Base-by-base conservation (phyloP, 805 yeast genomes). In the Saitoella complicata region DNA sequence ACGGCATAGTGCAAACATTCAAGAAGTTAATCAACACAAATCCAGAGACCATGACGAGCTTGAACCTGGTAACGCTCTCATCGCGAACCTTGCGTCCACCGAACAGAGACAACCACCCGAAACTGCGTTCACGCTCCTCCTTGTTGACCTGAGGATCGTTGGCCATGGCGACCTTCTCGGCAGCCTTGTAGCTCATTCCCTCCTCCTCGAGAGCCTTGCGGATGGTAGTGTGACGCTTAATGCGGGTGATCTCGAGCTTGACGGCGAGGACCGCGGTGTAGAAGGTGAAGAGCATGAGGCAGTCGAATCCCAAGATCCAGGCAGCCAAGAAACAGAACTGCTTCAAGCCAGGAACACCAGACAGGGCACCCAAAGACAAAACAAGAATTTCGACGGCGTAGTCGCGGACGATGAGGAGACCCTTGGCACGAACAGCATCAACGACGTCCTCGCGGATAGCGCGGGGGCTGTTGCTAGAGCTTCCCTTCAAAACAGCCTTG, bases 131-230 rank as follows among this genome's bases (percentile, higher is more conserved):
- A 9, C 32, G 30, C 44, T 50, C 51, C 31, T 48, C 41, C 12
- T 40, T 29, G 6, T 38, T 11, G 33, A 32, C 39, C 37, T 41
- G 39, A 36, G 53, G 48, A 46, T 48, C 45, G 41, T 44, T 42
- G 45, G 47, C 36, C 45, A 57, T 68, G 11, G 78, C 76, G 34
- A 86, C 87, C 36, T 76, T 70, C 51, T 74, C 76, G 7, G 95
- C 95, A 33, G 81, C 80, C 40, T 67, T 60, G 37, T 76, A 74
- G 39, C 81, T 71, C 33, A 88, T 73, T 30, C 98, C 97, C 57
- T 88, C 98, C 59, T 88, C 98, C 65, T 87, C 91, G 51, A 88
- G 68, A 31, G 83, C 85, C 50, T 75, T 76, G 58, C 80, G 78
- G 58, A 86, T 72, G 45, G 76, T 74, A 47, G 83, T 76, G 40